Base-by-base conservation (phyloP, 1,284 basidiomycete genomes). In the Pisolithus thermaeus region DNA sequence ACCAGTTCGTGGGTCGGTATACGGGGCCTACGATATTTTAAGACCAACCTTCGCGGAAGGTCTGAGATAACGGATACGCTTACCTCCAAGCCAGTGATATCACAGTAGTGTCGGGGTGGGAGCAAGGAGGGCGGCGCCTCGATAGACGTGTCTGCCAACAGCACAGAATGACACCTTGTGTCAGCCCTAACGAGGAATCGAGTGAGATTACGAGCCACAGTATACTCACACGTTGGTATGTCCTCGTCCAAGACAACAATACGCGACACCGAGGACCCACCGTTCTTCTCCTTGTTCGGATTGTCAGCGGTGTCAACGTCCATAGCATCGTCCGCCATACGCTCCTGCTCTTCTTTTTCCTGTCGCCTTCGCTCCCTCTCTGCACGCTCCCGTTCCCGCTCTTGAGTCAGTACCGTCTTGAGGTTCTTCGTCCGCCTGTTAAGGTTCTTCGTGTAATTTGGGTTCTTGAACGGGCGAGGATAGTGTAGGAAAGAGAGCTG, bases 41-140 rank as follows among this genome's bases (percentile, higher is more conserved):
- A 9, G 28, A 18, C 12, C 22, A 9, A 3, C 32, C 30, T 28
- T 27, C 7, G 28, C 7, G 18, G 36, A 20, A 39, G 41, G n/a
- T 32, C 39, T 18, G 23, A 18, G 30, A 12, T 16, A 28, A 50
- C 38, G 27, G 27, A 35, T 3, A 38, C 58, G 30, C 71, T 14
- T 51, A 87, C 89, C 68, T 91, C 86, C 6, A 94, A 73, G 0
- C 91, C 90, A 0, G 91, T 94, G 5, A 94, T 89, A 67, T 94
- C 91, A 61, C 91, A 94, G 56, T 89, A 91, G 57, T 85, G 83
- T 56, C 81, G 79, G 49, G 83, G 83, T 3, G 91, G 91, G 6
- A 89, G 70, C 1, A 93, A 65, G 14, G 87, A 91, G 0, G 90
- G 91, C 1, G 91, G 89, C 7, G 91, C 90, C 62, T 94, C 91